phyloP scores from a whole-genome alignment of 2,329 filamentous ascomycete genomes.

The Diaporthe australafricana region DNA sequence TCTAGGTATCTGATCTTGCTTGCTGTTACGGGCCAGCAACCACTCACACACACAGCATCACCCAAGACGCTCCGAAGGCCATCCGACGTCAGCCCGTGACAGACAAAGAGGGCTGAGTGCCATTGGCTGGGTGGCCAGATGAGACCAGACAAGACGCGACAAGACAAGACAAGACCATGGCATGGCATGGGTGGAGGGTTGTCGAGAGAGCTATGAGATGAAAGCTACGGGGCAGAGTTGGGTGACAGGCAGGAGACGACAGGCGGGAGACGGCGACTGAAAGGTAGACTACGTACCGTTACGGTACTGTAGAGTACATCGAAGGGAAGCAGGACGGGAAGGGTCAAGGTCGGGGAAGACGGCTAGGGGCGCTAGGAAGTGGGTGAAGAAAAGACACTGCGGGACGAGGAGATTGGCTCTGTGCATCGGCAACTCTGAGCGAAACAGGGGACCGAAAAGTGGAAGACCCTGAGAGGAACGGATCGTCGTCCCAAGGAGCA shows the following conservation, averaged over 20 bases:
- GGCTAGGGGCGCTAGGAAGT: slow-evolving; percentile 17
- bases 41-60: neutral
- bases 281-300: neutral
- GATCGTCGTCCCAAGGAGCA: slow-evolving; percentile 25
- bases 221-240: neutral
- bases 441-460: slow-evolving; percentile 18
- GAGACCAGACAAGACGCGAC: slow-evolving; percentile 14
- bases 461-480: slow-evolving; percentile 16
- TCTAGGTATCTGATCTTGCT: neutral
- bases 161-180: neutral
- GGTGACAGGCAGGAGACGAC: neutral
- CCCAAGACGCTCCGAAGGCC: slow-evolving; percentile 3
- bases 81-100: neutral
- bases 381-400: slow-evolving; percentile 26
- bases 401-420: slow-evolving; percentile 34
- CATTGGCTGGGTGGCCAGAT: slow-evolving; percentile 13
- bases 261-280: slow-evolving; percentile 1
- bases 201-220: too few relatives aligned
- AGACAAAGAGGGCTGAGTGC: slow-evolving; percentile 19
- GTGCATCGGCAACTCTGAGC: slow-evolving; percentile 19
- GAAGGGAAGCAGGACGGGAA: slow-evolving; percentile 15
- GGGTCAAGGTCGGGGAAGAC: slow-evolving; percentile 27
- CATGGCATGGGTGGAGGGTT: neutral
- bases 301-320: neutral
- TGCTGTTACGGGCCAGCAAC: neutral